A percentile compares a stretch with the other conserved stretches of the same genome.
Evolutionary conservation across 768 basidiomycete genomes (phyloP).

Genomic region (Collybia sp.): DNA sequence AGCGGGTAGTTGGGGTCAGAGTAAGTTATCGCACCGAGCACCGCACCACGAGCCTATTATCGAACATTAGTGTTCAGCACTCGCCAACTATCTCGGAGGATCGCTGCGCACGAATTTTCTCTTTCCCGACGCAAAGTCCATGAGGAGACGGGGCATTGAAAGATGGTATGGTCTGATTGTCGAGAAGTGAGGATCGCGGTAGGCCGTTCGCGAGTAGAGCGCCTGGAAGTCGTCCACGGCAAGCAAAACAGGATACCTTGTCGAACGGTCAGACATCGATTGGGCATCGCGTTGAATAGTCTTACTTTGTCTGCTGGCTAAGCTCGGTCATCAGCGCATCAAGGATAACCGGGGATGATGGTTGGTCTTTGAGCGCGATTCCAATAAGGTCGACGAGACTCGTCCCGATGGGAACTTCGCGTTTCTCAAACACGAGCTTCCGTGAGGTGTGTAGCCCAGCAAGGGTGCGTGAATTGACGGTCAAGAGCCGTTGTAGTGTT

Average conservation of each 20-base stretch:
- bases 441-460: conserved; percentile 32
- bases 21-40: conserved; percentile 66
- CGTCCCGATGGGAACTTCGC: conserved; percentile 43
- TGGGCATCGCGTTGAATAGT: not conserved
- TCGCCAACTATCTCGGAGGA: too few species aligned
- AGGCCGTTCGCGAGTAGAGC: conserved; percentile 61
- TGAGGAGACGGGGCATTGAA: conserved; percentile 68
- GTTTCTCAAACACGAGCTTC: conserved; percentile 42
- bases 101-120: conserved; percentile 54
- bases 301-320: conserved; percentile 57
- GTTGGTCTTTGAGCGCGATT: conserved; percentile 49
- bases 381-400: conserved; percentile 50
- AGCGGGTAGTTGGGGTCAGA: conserved; percentile 55
- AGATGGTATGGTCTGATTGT: conserved; percentile 73
- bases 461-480: conserved; percentile 50
- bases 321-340: conserved; percentile 56
- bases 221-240: conserved; percentile 90
- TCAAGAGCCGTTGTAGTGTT: conserved; percentile 55
- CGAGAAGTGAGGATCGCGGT: conserved; percentile 70
- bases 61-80: not conserved
- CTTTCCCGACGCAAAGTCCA: conserved; percentile 76
- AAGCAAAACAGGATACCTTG: conserved; percentile 72
- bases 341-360: conserved; percentile 51
- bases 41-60: conserved; percentile 58
- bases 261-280: not conserved